phyloP scores from a whole-genome alignment of 495 filamentous ascomycete genomes.

The Neurospora sp. region DNA sequence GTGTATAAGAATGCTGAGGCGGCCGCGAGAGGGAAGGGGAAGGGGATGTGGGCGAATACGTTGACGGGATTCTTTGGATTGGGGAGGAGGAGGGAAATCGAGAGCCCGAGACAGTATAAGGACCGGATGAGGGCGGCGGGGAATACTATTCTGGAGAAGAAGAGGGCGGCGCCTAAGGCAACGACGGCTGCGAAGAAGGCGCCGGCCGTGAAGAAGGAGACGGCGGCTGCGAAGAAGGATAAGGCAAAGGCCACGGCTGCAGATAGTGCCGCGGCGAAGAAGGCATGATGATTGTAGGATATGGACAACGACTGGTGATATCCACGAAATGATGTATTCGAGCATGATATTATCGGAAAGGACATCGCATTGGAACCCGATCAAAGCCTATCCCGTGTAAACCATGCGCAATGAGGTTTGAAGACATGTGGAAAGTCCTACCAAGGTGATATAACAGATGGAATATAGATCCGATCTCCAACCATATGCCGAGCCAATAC shows the following conservation, averaged over 20 bases:
- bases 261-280: neutral
- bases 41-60: slow-evolving; percentile 61
- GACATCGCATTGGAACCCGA: neutral
- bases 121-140: slow-evolving; percentile 43
- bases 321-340: neutral
- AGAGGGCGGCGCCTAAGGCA: neutral
- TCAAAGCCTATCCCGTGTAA: neutral
- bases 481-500: neutral
- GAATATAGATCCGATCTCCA: neutral
- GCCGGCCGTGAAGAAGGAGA: neutral
- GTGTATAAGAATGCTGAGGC: slow-evolving; percentile 63
- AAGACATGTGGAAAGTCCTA: neutral
- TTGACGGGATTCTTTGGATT: slow-evolving; percentile 10
- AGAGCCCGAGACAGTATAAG: slow-evolving; percentile 86
- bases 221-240: neutral
- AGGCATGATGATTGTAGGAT: neutral
- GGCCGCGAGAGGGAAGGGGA: slow-evolving; percentile 54
- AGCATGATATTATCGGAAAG: neutral
- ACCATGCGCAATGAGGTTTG: neutral
- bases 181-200: neutral
- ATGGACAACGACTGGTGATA: neutral
- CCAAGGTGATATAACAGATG: neutral
- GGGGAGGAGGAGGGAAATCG: slow-evolving; percentile 42
- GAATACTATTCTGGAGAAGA: neutral
- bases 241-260: neutral